Evolutionary conservation across 2,329 filamentous ascomycete genomes (phyloP), one percentile per base, ranked within the genome.

Genomic region (Cordyceps javanica): DNA sequence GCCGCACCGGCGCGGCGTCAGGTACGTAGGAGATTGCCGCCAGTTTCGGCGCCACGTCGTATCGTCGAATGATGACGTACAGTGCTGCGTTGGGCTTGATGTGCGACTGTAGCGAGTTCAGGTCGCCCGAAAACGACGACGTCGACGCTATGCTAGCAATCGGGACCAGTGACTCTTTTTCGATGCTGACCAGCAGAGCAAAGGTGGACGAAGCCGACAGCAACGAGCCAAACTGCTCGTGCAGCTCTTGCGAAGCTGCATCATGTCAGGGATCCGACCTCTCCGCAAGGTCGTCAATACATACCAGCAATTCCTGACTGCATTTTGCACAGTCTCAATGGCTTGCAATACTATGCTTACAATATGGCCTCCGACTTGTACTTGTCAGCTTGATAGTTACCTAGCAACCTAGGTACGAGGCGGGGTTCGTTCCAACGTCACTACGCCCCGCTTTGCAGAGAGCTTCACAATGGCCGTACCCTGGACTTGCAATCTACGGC

Each of bases 1-100:
- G 87, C 39, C 90, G 85, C 58, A 94, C 89, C 28, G 87, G 88
- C 39, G 90, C 90, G 1, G 82, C 69, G 71, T 93, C 88, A 26
- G 90, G 90, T 6, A 94, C 85, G 70, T 91, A 94, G 36, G 89
- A 91, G 36, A 92, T 76, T 46, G 86, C 88, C 26, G 88, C 74
- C 62, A 91, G 84, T 62, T 71, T 72, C n/a, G 81, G 82, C 3
- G 76, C 71, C 38, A 72, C 69, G 53, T 83, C 77, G 69, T 86
- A 79, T 57, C 87, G 85, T 50, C 89, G 87, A 42, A 94, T 82
- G 65, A 94, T 82, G 64, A 90, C 79, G 74, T 92, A 94, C 46
- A 88, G 79, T 0, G 90, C 85, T 57, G 80, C 80, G 63, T 86
- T 84, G 59, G 83, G 78, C 65, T 84, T 81, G 63, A 93, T 75